Evolutionary conservation across 176 grass and related monocot genomes (phyloP).

Genomic region (Zoysia pacifica): DNA sequence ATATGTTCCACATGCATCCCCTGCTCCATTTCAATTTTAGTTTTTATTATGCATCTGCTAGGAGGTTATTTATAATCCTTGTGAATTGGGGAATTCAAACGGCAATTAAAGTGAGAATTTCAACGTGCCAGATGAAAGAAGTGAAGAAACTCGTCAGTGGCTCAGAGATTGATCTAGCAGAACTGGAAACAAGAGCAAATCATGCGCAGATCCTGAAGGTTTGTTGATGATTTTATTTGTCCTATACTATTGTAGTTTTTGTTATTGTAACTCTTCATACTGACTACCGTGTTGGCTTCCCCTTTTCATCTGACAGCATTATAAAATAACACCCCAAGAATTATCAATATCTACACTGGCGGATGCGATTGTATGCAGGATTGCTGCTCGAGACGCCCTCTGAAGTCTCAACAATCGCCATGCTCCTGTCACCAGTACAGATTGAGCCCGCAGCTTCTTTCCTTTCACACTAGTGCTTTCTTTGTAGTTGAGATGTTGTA

Average conservation of each 20-base stretch:
- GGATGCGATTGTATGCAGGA: constrained; percentile 70
- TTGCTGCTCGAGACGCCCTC: constrained; percentile 74
- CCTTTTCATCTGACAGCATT: constrained; percentile 58
- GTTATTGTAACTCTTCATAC: constrained; percentile 2
- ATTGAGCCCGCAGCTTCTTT: background rate
- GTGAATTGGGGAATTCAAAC: background rate
- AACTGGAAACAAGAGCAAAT: constrained; percentile 65
- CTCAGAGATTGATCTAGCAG: constrained; percentile 61
- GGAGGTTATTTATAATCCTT: constrained; percentile 16
- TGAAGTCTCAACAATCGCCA: constrained; percentile 25
- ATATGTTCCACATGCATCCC: background rate
- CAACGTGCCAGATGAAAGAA: constrained; percentile 58
- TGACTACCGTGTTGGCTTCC: background rate
- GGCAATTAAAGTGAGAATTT: background rate
- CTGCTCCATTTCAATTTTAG: background rate
- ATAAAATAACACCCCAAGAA: constrained; percentile 82
- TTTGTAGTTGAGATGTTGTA: background rate
- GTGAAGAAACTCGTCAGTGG: constrained; percentile 69
- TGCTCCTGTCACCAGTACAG: background rate
- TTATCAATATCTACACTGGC: constrained; percentile 64
- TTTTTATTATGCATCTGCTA: background rate
- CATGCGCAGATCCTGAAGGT: constrained; percentile 76
- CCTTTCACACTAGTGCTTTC: background rate
- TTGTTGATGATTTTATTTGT: constrained; percentile 16
- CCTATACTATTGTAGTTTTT: background rate